These are phyloP conservation scores for Solidago caesia DNA, from an alignment of 129 eudicot species.

Conservation along the genomic window DNA sequence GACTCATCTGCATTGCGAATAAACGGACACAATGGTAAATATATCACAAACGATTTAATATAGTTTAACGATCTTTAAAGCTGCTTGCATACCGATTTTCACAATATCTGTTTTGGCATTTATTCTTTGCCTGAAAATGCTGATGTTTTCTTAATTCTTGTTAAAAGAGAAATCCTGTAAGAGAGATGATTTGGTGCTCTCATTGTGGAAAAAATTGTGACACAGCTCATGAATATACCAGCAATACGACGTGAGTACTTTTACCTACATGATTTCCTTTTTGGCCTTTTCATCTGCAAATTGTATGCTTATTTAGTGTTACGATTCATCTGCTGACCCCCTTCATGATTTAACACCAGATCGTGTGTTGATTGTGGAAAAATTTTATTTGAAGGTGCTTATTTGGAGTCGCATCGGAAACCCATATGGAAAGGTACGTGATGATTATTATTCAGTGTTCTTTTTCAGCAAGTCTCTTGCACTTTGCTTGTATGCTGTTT, in stretches of 20 bases:
- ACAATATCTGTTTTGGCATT: neutral
- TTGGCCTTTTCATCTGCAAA: conserved; percentile 13
- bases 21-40: neutral
- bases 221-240: conserved; percentile 28
- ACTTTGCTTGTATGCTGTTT: neutral
- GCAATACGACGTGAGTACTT: conserved; percentile 21
- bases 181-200: conserved; percentile 31
- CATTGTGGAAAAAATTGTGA: conserved; percentile 34
- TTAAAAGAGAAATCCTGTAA: conserved; percentile 19
- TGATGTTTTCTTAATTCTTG: neutral
- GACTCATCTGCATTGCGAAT: neutral
- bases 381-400: conserved; percentile 28
- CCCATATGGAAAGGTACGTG: conserved; percentile 10
- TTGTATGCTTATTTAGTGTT: neutral
- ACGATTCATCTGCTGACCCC: neutral
- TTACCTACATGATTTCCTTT: neutral
- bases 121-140: neutral
- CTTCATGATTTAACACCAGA: conserved; percentile 23
- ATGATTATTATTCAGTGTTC: neutral
- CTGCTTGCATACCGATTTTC: neutral
- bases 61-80: neutral
- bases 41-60: neutral
- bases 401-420: neutral
- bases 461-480: neutral
- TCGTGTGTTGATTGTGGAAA: conserved; percentile 47